These are phyloP conservation scores for Keqinozyma sinolaborantium DNA, from an alignment of 1,139 yeast species.

Conservation along the genomic window DNA sequence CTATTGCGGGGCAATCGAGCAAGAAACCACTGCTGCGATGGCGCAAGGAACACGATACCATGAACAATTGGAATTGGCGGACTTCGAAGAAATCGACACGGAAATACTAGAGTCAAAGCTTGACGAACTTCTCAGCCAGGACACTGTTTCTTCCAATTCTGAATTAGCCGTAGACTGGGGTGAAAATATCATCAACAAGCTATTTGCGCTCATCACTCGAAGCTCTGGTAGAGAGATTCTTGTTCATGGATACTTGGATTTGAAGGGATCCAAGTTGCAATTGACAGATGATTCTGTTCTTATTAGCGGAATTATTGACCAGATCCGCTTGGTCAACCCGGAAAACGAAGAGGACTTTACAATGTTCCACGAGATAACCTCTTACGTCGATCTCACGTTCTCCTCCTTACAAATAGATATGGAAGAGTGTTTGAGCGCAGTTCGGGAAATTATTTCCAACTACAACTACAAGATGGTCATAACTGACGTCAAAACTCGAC, in stretches of 20 bases:
- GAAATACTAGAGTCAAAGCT: slow-evolving; percentile 15
- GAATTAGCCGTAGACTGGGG: slow-evolving; percentile 30
- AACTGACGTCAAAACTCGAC: slow-evolving; percentile 61
- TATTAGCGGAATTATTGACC: slow-evolving; percentile 64
- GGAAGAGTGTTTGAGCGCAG: slow-evolving; percentile 14
- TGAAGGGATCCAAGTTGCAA: slow-evolving; percentile 19
- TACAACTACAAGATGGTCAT: slow-evolving; percentile 24
- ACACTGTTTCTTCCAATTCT: slow-evolving; percentile 6
- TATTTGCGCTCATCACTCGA: slow-evolving; percentile 34
- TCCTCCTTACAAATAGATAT: slow-evolving; percentile 17
- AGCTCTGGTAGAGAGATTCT: slow-evolving; percentile 62
- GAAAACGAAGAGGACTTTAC: slow-evolving; percentile 14
- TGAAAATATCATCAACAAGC: slow-evolving; percentile 25
- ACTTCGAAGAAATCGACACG: slow-evolving; percentile 31
- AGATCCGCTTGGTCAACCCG: slow-evolving; percentile 23
- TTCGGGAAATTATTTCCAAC: slow-evolving; percentile 14
- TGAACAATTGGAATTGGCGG: slow-evolving; percentile 32
- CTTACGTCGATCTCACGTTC: slow-evolving; percentile 11
- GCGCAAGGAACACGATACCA: slow-evolving; percentile 40
- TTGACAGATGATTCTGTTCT: slow-evolving; percentile 27
- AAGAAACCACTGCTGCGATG: slow-evolving; percentile 29
- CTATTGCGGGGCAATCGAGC: slow-evolving; percentile 30
- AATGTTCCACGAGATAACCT: slow-evolving; percentile 22
- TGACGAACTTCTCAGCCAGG: slow-evolving; percentile 4
- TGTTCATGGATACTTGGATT: slow-evolving; percentile 50